Evolutionary conservation across 148 eudicot genomes (phyloP), one percentile per base, ranked within the genome.

Genomic region (Diospyros lotus): DNA sequence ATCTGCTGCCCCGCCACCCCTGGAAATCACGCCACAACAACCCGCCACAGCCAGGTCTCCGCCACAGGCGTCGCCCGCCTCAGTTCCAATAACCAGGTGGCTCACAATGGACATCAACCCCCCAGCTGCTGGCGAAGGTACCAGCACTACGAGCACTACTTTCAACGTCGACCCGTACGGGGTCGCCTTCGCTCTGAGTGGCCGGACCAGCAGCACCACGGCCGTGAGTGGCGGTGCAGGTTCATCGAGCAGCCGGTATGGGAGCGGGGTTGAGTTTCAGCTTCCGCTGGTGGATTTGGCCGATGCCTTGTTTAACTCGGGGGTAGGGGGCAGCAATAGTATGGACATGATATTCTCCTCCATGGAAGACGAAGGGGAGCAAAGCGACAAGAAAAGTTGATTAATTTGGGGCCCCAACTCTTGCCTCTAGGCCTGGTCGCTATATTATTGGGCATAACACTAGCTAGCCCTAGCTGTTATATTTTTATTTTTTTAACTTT

Each of bases 331-430:
- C 66, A 78, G 66, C 66, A 87, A 78, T 58, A 88, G 87, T 78
- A 88, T 93, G 89, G 97, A 93, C 46, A 69, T 82, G 6, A 89
- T 93, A 38, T 91, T 93, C 65, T 78, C 96, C 53, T 43, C 82
- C 45, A 60, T 71, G 52, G 86, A 81, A 65, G 82, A 85, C 7
- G 83, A 86, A 45, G 70, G 82, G 78, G 82, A 83, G 42, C 60
- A 76, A 3, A 71, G 60, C 76, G 82, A 77, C 56, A 48, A 72
- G 70, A 51, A 66, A 56, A 55, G 48, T 28, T 69, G 64, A 63
- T 9, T 5, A 13, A 28, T 28, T 28, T 28, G 28, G 28, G 28
- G 28, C 28, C 28, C 28, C 28, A 28, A 28, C 28, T 28, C 28
- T 28, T 0, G 28, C 28, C 28, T 28, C 28, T 28, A 28, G 28